Base-by-base conservation (phyloP, 768 basidiomycete genomes). In the Pleurotus tuoliensis region DNA sequence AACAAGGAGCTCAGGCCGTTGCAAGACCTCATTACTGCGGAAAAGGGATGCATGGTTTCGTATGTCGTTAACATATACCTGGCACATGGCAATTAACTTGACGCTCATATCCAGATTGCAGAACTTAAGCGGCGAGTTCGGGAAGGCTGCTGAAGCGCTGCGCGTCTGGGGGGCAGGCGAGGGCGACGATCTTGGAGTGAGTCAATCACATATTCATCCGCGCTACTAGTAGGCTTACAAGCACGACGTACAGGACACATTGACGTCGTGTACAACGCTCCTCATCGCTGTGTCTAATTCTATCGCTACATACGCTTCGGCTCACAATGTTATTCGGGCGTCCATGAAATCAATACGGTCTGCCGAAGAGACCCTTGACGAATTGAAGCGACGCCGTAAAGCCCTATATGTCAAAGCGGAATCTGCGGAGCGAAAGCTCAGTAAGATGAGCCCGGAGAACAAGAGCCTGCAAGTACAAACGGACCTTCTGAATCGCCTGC, bases 381-480 rank as follows among this genome's bases (percentile, higher is more conserved):
- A 89, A 3, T 71, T 93, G 12, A 86, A 84, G 62, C 82, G 86
- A 12, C 80, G 87, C 15, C 77, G 93, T 51, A 84, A 86, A 61
- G 75, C 75, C 8, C 76, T 94, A 4, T 78, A 76, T 8, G 70
- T 79, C 22, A 88, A 88, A 59, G 90, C 93, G 0, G 94, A 96
- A 55, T 71, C 82, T 15, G 93, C 92, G 2, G 93, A 96, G 62
- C 90, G 80, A 75, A 96, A 95, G 67, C 79, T 98, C 38, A 82
- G 79, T 70, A 96, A 88, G 74, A 95, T 97, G 94, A 81, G 80
- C 60, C 79, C 89, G 0, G 92, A 94, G 69, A 84, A 95, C 74
- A 98, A 96, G 77, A 89, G 90, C 62, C 72, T 93, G 37, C 71
- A 73, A 2, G 62, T 74, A 55, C 94, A 96, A 69, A 88, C 86